A percentile compares a stretch with the other conserved stretches of the same genome.
Conservation (phyloP, 306 rosid species). For the Pyrus bretschneideri region DNA sequence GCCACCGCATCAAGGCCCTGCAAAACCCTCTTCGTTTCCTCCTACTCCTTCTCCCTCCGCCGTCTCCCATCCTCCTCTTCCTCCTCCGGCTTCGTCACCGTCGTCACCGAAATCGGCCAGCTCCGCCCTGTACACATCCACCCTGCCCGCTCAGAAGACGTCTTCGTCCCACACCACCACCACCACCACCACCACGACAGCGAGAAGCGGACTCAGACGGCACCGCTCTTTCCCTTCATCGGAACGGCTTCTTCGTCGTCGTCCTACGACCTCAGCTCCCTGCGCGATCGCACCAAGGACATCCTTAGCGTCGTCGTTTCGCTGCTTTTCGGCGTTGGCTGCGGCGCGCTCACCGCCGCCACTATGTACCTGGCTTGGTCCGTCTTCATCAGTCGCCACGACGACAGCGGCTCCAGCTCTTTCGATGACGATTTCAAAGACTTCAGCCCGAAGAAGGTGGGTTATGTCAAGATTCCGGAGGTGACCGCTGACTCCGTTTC, state of each 20-base stretch:
- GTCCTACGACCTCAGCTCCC: slow-evolving; percentile 57
- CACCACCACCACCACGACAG: background rate
- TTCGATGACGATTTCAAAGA: slow-evolving; percentile 31
- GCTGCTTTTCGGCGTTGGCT: slow-evolving; percentile 80
- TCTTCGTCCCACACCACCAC: slow-evolving; percentile 3
- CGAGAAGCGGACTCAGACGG: background rate
- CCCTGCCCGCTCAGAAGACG: slow-evolving; percentile 14
- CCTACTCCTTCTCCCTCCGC: slow-evolving; percentile 53
- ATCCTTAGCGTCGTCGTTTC: slow-evolving; percentile 85
- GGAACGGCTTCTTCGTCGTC: slow-evolving; percentile 20
- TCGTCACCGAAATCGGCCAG: slow-evolving; percentile 38
- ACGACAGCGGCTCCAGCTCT: slow-evolving; percentile 12
- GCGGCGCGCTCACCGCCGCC: slow-evolving; percentile 86
- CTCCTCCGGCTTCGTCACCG: slow-evolving; percentile 29
- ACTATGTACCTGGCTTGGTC: slow-evolving; percentile 83
- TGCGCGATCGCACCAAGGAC: slow-evolving; percentile 87
- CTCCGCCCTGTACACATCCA: slow-evolving; percentile 17
- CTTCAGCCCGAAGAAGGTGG: slow-evolving; percentile 53
- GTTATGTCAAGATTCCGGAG: slow-evolving; percentile 57
- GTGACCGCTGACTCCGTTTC: slow-evolving; percentile 20
- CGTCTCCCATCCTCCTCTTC: slow-evolving; percentile 27
- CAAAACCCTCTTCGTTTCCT: slow-evolving; percentile 58
- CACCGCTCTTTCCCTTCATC: slow-evolving; percentile 3
- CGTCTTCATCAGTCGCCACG: slow-evolving; percentile 42
- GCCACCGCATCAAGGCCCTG: slow-evolving; percentile 65